Conservation (phyloP, 208 protist species). For the Wallacemonas sp. region DNA sequence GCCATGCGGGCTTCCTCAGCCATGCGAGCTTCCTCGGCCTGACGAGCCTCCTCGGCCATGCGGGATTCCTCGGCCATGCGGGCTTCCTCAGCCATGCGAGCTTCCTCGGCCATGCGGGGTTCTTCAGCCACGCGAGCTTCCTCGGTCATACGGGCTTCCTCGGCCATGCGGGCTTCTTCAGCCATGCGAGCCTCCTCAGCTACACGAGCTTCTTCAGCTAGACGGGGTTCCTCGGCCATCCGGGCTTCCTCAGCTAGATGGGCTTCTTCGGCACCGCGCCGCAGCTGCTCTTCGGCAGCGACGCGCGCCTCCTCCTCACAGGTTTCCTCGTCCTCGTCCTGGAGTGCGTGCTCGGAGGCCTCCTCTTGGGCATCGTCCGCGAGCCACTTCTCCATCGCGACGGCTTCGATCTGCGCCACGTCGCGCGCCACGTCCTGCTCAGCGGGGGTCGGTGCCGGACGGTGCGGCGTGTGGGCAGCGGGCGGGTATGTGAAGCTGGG, state of each 20-base stretch:
- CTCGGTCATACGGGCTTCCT: conserved; percentile 7
- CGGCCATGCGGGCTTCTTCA: conserved; percentile 14
- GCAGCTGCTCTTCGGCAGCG: neutral
- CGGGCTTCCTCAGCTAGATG: neutral
- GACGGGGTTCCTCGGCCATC: neutral
- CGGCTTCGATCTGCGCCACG: neutral
- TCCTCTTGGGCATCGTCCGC: neutral
- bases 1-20: conserved; percentile 14
- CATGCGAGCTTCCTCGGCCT: conserved; percentile 26
- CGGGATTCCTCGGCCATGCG: conserved; percentile 6
- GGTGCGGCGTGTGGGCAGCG: neutral
- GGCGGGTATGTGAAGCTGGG: neutral
- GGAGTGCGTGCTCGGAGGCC: too few relatives aligned
- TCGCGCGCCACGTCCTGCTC: neutral
- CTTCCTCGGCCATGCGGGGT: conserved; percentile 17
- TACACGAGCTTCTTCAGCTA: neutral
- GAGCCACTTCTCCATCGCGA: neutral
- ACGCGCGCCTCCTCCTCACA: too few relatives aligned
- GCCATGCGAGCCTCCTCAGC: conserved; percentile 18
- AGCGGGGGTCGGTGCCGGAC: neutral
- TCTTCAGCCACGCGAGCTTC: conserved; percentile 22
- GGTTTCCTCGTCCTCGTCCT: too few relatives aligned
- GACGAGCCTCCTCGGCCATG: conserved; percentile 9
- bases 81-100: conserved; percentile 18
- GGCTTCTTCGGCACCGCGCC: neutral